phyloP scores from a whole-genome alignment of 345 rosid species.

The Sapria himalayana region DNA sequence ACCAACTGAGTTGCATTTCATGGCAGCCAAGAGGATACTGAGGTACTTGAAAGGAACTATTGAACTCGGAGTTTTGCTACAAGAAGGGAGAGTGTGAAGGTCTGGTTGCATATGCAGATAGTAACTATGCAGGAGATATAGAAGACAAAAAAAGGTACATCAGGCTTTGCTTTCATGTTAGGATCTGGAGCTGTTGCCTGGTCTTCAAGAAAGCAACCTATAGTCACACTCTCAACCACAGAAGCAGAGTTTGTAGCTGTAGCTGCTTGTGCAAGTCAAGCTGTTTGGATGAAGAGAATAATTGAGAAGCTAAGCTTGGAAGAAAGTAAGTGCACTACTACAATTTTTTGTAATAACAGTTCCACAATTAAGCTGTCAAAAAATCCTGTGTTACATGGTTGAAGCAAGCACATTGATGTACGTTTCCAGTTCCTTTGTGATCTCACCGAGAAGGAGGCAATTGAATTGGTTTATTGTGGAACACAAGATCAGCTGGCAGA shows the following conservation, averaged over 20 bases:
- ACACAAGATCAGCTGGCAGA: constrained; percentile 1
- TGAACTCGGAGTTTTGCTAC: neutral
- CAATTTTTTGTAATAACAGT: neutral
- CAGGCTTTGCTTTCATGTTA: constrained; percentile 1
- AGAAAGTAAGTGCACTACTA: constrained; percentile 2
- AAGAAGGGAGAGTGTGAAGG: neutral
- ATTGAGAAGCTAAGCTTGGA: constrained; percentile 1
- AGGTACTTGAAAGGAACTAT: too few relatives aligned
- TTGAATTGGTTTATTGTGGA: constrained; percentile 3
- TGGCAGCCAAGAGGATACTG: constrained; percentile 2
- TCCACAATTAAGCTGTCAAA: constrained; percentile 1
- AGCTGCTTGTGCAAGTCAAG: constrained; percentile 1
- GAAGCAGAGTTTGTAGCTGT: neutral
- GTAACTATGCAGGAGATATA: neutral
- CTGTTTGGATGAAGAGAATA: constrained; percentile 2
- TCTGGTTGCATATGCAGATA: neutral
- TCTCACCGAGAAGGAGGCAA: neutral
- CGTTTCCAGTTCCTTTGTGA: neutral
- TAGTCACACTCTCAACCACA: too few relatives aligned
- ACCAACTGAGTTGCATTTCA: constrained; percentile 3
- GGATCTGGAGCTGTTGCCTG: constrained; percentile 3
- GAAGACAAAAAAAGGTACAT: too few relatives aligned
- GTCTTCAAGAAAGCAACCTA: too few relatives aligned
- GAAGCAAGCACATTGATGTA: neutral
- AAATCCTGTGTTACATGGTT: neutral